Percentiles rank a stretch among this genome's conserved stretches.
Conservation (phyloP, 768 basidiomycete genomes). For the Clavulina sp. region DNA sequence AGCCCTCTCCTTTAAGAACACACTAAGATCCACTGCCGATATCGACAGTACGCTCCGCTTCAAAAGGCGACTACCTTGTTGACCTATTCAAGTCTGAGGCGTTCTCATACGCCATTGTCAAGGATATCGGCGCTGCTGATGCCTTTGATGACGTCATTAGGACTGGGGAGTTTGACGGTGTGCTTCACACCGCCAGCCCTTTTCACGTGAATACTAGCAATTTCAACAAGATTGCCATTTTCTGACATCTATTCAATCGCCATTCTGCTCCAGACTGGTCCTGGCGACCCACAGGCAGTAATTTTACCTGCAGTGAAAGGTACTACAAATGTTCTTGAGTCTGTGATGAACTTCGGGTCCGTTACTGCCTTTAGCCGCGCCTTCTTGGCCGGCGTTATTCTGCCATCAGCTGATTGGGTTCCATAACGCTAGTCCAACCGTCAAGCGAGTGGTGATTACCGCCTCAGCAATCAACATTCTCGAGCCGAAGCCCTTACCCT, state of each 20-base stretch:
- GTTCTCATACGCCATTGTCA: no score
- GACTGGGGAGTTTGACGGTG: neutral
- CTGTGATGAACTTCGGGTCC: neutral
- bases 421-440: constrained; percentile 12
- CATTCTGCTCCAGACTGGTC: no score
- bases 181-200: neutral
- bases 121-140: no score
- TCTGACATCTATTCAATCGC: no score
- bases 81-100: constrained; percentile 37
- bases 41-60: constrained; percentile 41
- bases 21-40: no score
- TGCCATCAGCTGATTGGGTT: no score
- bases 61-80: constrained; percentile 41
- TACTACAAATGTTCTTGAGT: constrained; percentile 19
- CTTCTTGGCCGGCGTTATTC: neutral
- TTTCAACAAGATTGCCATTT: no score
- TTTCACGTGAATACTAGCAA: neutral
- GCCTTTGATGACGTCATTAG: neutral
- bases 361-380: neutral
- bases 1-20: no score
- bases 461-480: constrained; percentile 13
- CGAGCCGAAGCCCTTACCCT: neutral
- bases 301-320: constrained; percentile 23
- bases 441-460: constrained; percentile 22
- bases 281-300: constrained; percentile 13